phyloP scores from a whole-genome alignment of 2,329 filamentous ascomycete genomes.

The Colletotrichum euphorbiae region DNA sequence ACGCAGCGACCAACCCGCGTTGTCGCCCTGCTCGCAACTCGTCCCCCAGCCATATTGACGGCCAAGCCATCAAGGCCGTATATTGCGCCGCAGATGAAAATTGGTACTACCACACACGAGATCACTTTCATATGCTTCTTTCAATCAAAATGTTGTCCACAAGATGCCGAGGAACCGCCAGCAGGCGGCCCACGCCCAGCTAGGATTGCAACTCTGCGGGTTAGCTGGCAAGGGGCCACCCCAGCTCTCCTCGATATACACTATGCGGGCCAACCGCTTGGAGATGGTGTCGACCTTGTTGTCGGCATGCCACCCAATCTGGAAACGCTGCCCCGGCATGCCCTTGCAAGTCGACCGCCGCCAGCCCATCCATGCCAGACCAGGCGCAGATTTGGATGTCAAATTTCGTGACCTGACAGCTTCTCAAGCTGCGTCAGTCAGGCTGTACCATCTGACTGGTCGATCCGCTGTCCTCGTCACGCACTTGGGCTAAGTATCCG shows the following conservation, averaged over 20 bases:
- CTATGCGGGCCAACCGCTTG: conserved; percentile 39
- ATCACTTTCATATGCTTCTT: conserved; percentile 39
- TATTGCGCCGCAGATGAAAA: conserved; percentile 12
- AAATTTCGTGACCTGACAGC: conserved; percentile 24
- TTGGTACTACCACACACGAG: conserved; percentile 13
- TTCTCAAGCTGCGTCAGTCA: conserved; percentile 24
- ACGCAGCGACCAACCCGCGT: conserved; percentile 6
- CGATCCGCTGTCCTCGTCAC: conserved; percentile 19
- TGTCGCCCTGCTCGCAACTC: conserved; percentile 1
- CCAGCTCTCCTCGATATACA: conserved; percentile 34
- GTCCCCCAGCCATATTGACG: background rate
- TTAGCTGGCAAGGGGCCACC: conserved; percentile 29
- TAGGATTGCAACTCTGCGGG: conserved; percentile 32
- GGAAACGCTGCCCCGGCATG: conserved; percentile 37
- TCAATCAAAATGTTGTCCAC: background rate
- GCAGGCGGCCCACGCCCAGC: conserved; percentile 19
- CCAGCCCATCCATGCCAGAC: conserved; percentile 14
- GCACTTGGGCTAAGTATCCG: conserved; percentile 17
- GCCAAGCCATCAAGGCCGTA: conserved; percentile 20
- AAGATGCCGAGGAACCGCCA: conserved; percentile 40
- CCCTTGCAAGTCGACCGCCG: conserved; percentile 32
- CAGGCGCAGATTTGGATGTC: conserved; percentile 17
- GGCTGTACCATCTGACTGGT: conserved; percentile 32
- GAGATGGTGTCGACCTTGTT: conserved; percentile 40
- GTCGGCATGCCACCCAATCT: conserved; percentile 38